phyloP scores from a whole-genome alignment of 2,329 filamentous ascomycete genomes.

The Nannizzia gypsea region DNA sequence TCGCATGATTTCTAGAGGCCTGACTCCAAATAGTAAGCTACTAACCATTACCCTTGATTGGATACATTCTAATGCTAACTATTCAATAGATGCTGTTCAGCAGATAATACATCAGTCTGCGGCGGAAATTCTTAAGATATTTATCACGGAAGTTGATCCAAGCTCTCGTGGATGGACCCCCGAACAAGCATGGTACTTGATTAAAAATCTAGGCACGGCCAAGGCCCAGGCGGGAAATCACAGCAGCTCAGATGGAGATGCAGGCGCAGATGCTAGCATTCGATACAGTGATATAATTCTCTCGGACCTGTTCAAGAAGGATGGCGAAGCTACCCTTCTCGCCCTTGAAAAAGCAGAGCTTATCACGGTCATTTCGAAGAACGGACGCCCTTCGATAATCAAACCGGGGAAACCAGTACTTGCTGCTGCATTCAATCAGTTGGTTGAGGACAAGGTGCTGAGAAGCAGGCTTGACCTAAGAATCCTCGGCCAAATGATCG shows the following conservation, averaged over 20 bases:
- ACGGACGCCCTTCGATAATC: conserved; percentile 67
- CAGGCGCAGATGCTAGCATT: conserved; percentile 31
- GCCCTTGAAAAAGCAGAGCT: conserved; percentile 76
- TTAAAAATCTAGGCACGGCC: conserved; percentile 62
- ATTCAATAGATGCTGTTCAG: conserved; percentile 52
- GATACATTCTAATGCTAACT: conserved; percentile 17
- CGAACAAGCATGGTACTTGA: conserved; percentile 81
- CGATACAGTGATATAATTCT: conserved; percentile 80
- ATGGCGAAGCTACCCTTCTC: conserved; percentile 64
- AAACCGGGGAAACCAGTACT: conserved; percentile 77
- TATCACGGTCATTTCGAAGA: conserved; percentile 59
- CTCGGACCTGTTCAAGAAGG: conserved; percentile 59
- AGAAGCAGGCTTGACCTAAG: conserved; percentile 61
- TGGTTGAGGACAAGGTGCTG: conserved; percentile 62
- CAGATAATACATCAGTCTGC: conserved; percentile 85
- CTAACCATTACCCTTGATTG: neutral
- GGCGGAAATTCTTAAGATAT: conserved; percentile 87
- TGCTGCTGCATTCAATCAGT: conserved; percentile 62
- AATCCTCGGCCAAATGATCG: conserved; percentile 55
- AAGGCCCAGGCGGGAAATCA: conserved; percentile 30
- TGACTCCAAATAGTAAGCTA: conserved; percentile 52
- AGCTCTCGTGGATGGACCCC: conserved; percentile 57
- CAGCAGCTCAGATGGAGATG: neutral
- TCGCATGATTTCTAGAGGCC: conserved; percentile 76
- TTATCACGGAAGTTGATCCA: conserved; percentile 54